Evolutionary conservation across 345 rosid species (phyloP), one percentile per base, ranked within the genome.

Genomic region (Pistacia atlantica): DNA sequence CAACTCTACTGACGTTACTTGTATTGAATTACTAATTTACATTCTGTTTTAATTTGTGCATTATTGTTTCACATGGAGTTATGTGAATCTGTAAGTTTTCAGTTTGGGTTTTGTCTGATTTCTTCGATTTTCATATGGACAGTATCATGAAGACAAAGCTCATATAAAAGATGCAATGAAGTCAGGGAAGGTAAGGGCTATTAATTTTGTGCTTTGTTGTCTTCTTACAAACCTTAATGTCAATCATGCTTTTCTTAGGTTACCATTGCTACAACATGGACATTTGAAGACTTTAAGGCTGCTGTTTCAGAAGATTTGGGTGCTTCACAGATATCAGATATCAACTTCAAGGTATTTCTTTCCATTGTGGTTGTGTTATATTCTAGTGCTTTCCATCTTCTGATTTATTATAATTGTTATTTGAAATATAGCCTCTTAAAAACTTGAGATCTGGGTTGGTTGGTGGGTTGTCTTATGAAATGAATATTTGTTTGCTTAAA

Each of bases 71-170:
- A 13, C 33, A 38, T 70, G 72, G 8, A 46, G 9, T 31, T 45
- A 2, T 60, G 22, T 4, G n/a, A 55, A 28, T 20, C 16, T 70
- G 69, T 56, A 20, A 64, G 3, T n/a, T 66, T 49, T 74, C 9
- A 12, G 18, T 11, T 37, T 51, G 4, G 18, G 1, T 66, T 67
- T 11, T 31, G 56, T 67, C 52, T 76, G 46, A 35, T 64, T 46
- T 61, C 69, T 45, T 63, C 46, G 12, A 28, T 73, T 59, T 77
- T 64, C 66, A 11, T 67, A 61, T 88, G 71, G 58, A 65, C 89
- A 96, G 99, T 94, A 90, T 79, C 92, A 88, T 80, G 94, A 93
- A 78, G 97, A 96, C 82, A 96, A 91, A 86, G 85, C 81, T 73
- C 86, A 69, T 13, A 73, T 91, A 67, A 96, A 96, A 83, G 97